Base-by-base conservation (phyloP, 805 yeast species). In the Wickerhamomyces silvicola region DNA sequence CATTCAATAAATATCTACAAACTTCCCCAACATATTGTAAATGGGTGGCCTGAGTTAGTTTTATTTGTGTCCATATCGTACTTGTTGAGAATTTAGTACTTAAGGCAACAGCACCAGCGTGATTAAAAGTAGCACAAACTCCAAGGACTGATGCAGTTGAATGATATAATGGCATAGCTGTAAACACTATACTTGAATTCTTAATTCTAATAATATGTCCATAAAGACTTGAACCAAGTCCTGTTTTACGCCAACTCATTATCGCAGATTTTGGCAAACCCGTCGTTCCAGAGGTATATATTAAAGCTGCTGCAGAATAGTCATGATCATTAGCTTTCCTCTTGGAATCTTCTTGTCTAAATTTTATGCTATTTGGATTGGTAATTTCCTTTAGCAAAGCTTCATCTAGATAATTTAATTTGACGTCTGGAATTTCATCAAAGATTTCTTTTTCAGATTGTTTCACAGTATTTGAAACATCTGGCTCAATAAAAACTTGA, bases 11-110 rank as follows among this genome's bases (percentile, higher is more conserved):
- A 50, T 87, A 90, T 30, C 97, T 72, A 56, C 97, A 85, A 20
- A 86, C 87, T 57, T 88, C 97, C 12, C 97, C 97, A 12, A 88
- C 97, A 48, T 88, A 88, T 58, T 88, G 96, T 33, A 86, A 71
- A 41, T 83, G 84, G 4, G 94, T 83, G 4, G 96, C 83, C 2
- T 66, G 57, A 10, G 78, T 57, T 22, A 83, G 50, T 43, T 69
- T 76, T 3, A 81, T 88, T 57, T 90, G 95, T 12, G 87, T 79
- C 97, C 97, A 88, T 57, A 84, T 86, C 4, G 83, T 74, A 4
- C 81, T 68, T 6, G 90, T 78, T 2, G 94, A 82, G 55, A 90
- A 88, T 55, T 82, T 84, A 42, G 78, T 78, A 18, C 90, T 78
- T 16, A 90, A 56, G 0, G 92, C 82, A 29, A 81, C 73, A 42